Evolutionary conservation across 192 early-diverging fungal species (phyloP).

Genomic region (Obelidium mucronatum): DNA sequence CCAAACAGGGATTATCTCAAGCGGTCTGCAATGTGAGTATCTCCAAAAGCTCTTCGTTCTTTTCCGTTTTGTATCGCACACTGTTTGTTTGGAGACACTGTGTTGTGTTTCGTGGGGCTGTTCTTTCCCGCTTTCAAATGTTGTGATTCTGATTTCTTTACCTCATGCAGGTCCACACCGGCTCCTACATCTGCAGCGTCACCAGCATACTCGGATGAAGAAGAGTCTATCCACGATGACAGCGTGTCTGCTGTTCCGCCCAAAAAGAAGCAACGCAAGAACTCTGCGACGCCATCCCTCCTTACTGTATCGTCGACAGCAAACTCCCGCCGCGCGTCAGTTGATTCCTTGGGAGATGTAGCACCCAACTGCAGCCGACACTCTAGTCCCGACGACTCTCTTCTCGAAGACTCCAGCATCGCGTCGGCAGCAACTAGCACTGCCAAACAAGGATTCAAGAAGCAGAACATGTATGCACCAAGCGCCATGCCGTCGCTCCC

Average conservation of each 20-base stretch:
- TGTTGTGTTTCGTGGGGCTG: too few species aligned
- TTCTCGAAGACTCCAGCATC: background rate
- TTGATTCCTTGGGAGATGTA: background rate
- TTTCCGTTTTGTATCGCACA: too few species aligned
- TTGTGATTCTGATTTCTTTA: background rate
- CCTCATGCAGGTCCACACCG: background rate
- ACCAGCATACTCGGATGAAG: background rate
- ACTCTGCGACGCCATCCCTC: conserved; percentile 1
- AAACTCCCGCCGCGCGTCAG: background rate
- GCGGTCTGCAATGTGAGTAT: too few species aligned
- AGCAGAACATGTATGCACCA: background rate
- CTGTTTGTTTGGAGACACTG: too few species aligned
- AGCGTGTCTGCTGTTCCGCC: background rate
- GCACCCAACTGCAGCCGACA: conserved; percentile 9
- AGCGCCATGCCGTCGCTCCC: background rate
- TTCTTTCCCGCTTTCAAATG: background rate
- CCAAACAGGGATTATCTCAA: too few species aligned
- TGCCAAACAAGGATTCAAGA: background rate
- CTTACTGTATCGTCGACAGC: background rate
- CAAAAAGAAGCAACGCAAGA: conserved; percentile 14
- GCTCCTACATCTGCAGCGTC: background rate
- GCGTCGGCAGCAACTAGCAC: too few species aligned
- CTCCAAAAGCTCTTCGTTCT: too few species aligned
- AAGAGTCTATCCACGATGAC: background rate
- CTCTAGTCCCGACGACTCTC: conserved; percentile 3